Evolutionary conservation across 495 filamentous ascomycete species (phyloP), one percentile per base, ranked within the genome.

Genomic region (Xylaria nigripes): DNA sequence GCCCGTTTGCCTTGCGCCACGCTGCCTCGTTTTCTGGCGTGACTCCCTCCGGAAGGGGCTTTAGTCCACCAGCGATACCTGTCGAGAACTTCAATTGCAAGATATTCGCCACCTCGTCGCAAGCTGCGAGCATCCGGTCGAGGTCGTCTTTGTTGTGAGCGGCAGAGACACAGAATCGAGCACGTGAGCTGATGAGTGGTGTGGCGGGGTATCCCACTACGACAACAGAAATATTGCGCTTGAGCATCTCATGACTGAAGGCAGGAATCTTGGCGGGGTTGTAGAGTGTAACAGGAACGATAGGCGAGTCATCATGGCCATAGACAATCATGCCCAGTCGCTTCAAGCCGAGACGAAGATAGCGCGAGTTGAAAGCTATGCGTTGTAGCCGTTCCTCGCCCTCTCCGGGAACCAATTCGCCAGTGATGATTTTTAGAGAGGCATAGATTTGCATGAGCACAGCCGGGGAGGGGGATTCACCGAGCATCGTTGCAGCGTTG

Each of bases 131-230:
- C 51, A 97, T 74, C 18, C 92, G 85, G 69, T 98, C 94, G 57
- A 98, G 78, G 68, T 98, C 93, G 51, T 97, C 93, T 73, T 98
- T 98, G 62, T 90, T 98, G 73, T 98, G 93, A 4, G 93, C 87
- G 13, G 93, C 87, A 10, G 89, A 95, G 23, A 98, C 84, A 71
- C 93, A 98, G 76, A 98, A 95, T 43, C 93, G 83, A 40, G 90
- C 93, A 34, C 93, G 84, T 6, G 94, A 96, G 45, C 86, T 91
- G 53, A 96, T 90, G 49, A 98, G 79, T 3, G 93, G 93, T n/a
- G 93, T 98, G 16, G 93, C 93, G 1, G 93, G 93, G 64, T 98
- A 98, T 44, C 93, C 94, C 55, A 98, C 93, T 34, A 98, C 86
- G 43, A 98, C 93, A 43, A 97, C 90, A n/a, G 92, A 92, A 56